Base-by-base conservation (phyloP, 2,329 filamentous ascomycete genomes). In the Clonostachys byssicola region DNA sequence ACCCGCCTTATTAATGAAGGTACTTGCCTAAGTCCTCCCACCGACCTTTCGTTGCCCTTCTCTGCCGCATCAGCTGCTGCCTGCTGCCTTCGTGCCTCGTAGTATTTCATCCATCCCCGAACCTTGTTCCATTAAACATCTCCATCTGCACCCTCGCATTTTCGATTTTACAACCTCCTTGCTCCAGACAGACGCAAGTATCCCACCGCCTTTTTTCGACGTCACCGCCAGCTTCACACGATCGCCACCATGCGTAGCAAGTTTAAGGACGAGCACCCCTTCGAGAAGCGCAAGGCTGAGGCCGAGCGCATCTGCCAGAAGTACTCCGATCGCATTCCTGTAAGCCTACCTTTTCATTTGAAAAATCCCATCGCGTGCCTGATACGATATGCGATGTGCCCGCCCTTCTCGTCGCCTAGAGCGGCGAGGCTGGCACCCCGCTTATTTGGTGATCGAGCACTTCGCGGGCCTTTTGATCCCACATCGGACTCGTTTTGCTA, bases 251-350 rank as follows among this genome's bases (percentile, higher is more conserved):
- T 96, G 91, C 88, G 92, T 68, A 95, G 90, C 80, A 97, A 97
- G 85, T 99, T 99, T 75, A 99, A 99, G 91, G 94, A 99, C 86
- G 94, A 97, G 84, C 94, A 97, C 73, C 91, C 90, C 62, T 97
- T 97, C 71, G 94, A 97, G 87, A 99, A 99, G 89, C 91, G 94
- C 78, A 96, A 97, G 89, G 94, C 94, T 57, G 94, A 99, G 78
- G 94, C 94, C 68, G 94, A 99, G 81, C 92, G 94, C 72, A 96
- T 96, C 71, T 91, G 94, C 59, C 92, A 96, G 79, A 99, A 99
- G 76, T 99, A 99, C 71, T 85, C 90, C 59, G 94, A 99, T 71
- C 90, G 94, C 62, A 99, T 99, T 74, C 94, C 94, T 45, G 94
- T 96, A 84, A 70, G 91, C 84, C 51, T 40, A n/a, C 41, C 16